Base-by-base conservation (phyloP, 2,329 filamentous ascomycete genomes). In the Aspergillus unguis region DNA sequence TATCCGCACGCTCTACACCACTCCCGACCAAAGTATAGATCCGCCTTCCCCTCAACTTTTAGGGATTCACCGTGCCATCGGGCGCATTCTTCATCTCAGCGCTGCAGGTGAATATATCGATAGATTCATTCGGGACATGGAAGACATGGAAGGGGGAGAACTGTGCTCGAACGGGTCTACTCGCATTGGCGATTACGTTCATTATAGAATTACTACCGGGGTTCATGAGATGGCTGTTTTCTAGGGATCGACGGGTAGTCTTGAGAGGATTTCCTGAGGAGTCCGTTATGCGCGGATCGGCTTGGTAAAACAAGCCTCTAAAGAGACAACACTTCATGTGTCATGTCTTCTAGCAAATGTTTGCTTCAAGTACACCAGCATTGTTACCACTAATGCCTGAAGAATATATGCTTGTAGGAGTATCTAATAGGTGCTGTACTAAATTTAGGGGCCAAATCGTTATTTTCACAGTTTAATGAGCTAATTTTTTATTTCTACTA, bases 41-140 rank as follows among this genome's bases (percentile, higher is more conserved):
- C 65, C 66, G 40, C 64, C 65, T 53, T 64, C 61, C 37, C 56
- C 60, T 44, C 50, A 59, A 45, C 57, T 65, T 37, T 56, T 63
- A 17, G 53, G 54, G 29, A 42, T 66, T 35, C 62, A 66, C 51
- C 27, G 49, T 38, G 58, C 61, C 11, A 64, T 66, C 53, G 58
- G 57, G 27, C 55, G 54, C 48, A 64, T 65, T 32, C 57, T 65
- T 44, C 46, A 63, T 49, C 52, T 50, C n/a, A 57, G 55, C 42
- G 48, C 36, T n/a, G 55, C 41, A 2, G 51, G 51, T 49, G 37
- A 57, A 31, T 60, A 63, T 58, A 63, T 63, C 38, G 57, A 65
- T 53, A 23, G 47, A 11, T 58, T 65, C 10, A 50, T 62, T 49
- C 31, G 50, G 11, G 58, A 58, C 50, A 50, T 62, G 45, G 57